Evolutionary conservation across 169 alveolate species (phyloP).

Genomic region (Nephromyces sp.): DNA sequence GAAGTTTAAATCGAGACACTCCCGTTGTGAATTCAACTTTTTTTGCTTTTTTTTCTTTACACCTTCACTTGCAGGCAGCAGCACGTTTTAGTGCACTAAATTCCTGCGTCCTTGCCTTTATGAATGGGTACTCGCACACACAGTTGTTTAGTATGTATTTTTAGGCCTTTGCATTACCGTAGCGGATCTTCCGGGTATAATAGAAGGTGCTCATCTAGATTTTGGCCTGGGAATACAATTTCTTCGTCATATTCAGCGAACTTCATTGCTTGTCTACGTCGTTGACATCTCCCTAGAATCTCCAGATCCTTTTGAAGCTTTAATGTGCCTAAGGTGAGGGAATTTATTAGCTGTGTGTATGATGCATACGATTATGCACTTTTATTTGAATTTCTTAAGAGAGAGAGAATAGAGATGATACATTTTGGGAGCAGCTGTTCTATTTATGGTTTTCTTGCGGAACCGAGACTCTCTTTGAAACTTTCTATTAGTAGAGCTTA

Average conservation of each 20-base stretch:
- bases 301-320: background rate
- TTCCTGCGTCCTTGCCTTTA: too few species aligned
- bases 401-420: background rate
- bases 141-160: background rate
- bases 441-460: background rate
- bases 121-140: too few species aligned
- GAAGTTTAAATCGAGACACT: too few species aligned
- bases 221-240: constrained; percentile 79
- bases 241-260: constrained; percentile 74
- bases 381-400: background rate
- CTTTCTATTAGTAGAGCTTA: too few species aligned
- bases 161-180: constrained; percentile 35
- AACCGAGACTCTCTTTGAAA: background rate
- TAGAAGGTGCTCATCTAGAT: constrained; percentile 71
- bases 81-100: too few species aligned
- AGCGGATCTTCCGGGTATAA: constrained; percentile 84
- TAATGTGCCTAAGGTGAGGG: background rate
- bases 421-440: background rate
- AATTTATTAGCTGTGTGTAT: background rate
- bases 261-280: constrained; percentile 52
- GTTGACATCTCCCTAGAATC: constrained; percentile 25
- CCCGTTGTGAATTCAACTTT: too few species aligned
- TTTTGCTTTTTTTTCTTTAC: too few species aligned
- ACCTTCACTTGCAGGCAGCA: too few species aligned
- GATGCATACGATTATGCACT: background rate